A percentile compares a stretch with the other conserved stretches of the same genome.
These are phyloP conservation scores for Collybia sp. DNA, from an alignment of 768 basidiomycete genomes.

Conservation along the genomic window DNA sequence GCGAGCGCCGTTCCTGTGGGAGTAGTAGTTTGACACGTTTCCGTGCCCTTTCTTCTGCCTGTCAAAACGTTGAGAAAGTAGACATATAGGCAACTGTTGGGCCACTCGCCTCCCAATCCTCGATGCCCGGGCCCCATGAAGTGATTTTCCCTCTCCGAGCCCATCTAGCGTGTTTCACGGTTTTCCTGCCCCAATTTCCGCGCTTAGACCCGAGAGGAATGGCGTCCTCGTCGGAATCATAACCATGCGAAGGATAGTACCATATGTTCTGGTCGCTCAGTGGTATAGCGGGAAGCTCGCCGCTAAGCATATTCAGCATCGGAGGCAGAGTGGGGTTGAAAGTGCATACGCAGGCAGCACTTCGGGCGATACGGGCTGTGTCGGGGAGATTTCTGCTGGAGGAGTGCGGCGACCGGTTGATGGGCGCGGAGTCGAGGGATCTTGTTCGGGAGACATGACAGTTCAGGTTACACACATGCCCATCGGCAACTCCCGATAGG, in stretches of 20 bases:
- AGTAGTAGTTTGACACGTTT: slow-evolving; percentile 71
- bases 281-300: slow-evolving; percentile 36
- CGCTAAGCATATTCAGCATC: slow-evolving; percentile 11
- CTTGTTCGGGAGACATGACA: slow-evolving; percentile 4
- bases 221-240: slow-evolving; percentile 61
- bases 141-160: slow-evolving; percentile 77
- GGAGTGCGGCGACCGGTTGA: slow-evolving; percentile 12
- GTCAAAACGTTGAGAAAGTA: slow-evolving; percentile 10
- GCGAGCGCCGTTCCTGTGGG: slow-evolving; percentile 57
- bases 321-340: background rate
- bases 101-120: slow-evolving; percentile 76
- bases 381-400: no score
- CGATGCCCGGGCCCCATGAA: slow-evolving; percentile 79
- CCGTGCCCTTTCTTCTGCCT: slow-evolving; percentile 82
- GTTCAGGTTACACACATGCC: background rate
- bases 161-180: slow-evolving; percentile 73
- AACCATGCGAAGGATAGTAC: slow-evolving; percentile 82
- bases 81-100: slow-evolving; percentile 1
- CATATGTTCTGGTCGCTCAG: slow-evolving; percentile 72
- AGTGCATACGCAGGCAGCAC: background rate
- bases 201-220: slow-evolving; percentile 37
- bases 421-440: slow-evolving; percentile 12
- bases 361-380: no score
- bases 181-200: slow-evolving; percentile 87
- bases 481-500: background rate